Base-by-base conservation (phyloP, 441 rosid species). In the Melastoma candidum region DNA sequence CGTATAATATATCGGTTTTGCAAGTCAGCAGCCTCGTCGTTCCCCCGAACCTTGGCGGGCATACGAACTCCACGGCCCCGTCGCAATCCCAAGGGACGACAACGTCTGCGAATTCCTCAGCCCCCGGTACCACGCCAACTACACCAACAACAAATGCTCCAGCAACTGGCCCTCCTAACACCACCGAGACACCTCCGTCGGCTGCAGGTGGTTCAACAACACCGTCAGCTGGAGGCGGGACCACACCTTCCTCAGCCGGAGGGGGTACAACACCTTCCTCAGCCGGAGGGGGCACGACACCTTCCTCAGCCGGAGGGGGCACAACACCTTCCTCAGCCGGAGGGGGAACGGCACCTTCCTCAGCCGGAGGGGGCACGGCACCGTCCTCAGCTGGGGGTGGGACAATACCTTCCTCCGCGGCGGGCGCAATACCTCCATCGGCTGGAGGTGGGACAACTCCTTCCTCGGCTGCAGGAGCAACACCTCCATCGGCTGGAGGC, bases 1-100 rank as follows among this genome's bases (percentile, higher is more conserved):
- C 74, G 0, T 59, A 49, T 26, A 54, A 57, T 12, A 11, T 73
- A 8, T 73, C 77, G 0, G 59, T 68, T 12, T 47, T 69, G 44
- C 64, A 73, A 52, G 17, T 73, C 11, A 62, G 62, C 61, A 36
- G 60, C 25, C n/a, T 61, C 2, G 59, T 73, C 1, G 9, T 25
- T n/a, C 54, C 63, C 6, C 47, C 59, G 4, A 29, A 51, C 13
- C 2, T 13, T 0, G 49, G 57, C 22, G 36, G 26, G 9, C n/a
- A 12, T 13, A 29, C 7, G 36, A 29, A 29, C 36, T 6, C 36
- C 36, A 3, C 36, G 7, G 7, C 36, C 36, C 3, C 36, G 36
- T 29, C 36, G 7, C 7, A 3, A 54, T 55, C 27, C 11, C n/a
- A 2, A 45, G 41, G 11, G 26, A 46, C 24, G 11, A 12, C 44